Evolutionary conservation across 2,329 filamentous ascomycete species (phyloP).

Genomic region (Sclerotinia subarctica): DNA sequence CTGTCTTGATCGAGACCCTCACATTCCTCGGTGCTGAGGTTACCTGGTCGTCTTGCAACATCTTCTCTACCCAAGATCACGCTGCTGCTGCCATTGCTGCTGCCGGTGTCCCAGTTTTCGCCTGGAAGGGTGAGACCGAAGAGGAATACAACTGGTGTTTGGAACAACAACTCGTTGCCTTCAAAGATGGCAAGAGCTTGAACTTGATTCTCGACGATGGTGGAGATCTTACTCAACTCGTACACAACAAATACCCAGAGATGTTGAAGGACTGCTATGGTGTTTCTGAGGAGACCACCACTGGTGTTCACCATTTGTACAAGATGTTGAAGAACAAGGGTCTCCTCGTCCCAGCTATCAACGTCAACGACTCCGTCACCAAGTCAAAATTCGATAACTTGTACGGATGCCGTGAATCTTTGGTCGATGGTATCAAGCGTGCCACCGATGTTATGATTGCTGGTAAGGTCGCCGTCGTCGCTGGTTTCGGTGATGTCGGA

Average conservation of each 20-base stretch:
- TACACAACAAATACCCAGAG: slow-evolving; percentile 98
- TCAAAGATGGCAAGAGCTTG: slow-evolving; percentile 94
- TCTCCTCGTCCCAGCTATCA: slow-evolving; percentile 93
- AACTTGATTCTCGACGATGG: slow-evolving; percentile 99
- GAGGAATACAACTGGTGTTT: slow-evolving; percentile 99
- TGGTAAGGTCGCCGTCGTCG: slow-evolving; percentile 96
- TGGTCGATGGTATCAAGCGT: slow-evolving; percentile 99
- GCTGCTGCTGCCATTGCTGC: slow-evolving; percentile 96
- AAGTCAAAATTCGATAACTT: slow-evolving; percentile 99
- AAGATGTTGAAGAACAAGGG: slow-evolving; percentile 88
- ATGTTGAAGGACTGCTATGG: slow-evolving; percentile 98
- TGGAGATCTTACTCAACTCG: slow-evolving; percentile 92
- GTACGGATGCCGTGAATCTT: slow-evolving; percentile 98
- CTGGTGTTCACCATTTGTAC: slow-evolving; percentile 99
- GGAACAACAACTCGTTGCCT: slow-evolving; percentile 94
- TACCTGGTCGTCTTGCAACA: slow-evolving; percentile 99
- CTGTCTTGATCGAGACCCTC: slow-evolving; percentile 98
- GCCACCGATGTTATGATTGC: slow-evolving; percentile 99
- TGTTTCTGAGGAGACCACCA: slow-evolving; percentile 99
- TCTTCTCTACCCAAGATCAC: slow-evolving; percentile 98
- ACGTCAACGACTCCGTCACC: slow-evolving; percentile 99
- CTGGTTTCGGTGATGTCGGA: slow-evolving; percentile 97
- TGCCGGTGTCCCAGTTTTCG: slow-evolving; percentile 69
- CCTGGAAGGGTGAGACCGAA: slow-evolving; percentile 84
- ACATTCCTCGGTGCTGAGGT: slow-evolving; percentile 93